Evolutionary conservation across 2,329 filamentous ascomycete species (phyloP).

Genomic region (Sporothrix pseudoabietina): DNA sequence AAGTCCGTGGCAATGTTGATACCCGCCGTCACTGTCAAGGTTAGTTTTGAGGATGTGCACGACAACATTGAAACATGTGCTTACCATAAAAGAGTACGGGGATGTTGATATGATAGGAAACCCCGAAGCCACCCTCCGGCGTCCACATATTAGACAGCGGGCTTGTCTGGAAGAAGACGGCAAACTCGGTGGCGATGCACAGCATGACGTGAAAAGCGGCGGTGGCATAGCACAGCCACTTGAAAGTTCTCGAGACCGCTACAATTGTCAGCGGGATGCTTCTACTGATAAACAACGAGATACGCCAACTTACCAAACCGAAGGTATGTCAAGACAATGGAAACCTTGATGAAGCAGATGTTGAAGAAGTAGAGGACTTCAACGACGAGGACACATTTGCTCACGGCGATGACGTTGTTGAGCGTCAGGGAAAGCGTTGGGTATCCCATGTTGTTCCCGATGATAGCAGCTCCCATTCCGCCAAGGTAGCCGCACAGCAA

Average conservation of each 20-base stretch:
- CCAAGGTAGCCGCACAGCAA: slow-evolving; percentile 34
- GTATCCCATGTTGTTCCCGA: slow-evolving; percentile 1
- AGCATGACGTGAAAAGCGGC: slow-evolving; percentile 47
- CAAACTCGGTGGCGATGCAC: slow-evolving; percentile 45
- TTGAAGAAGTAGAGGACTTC: slow-evolving; percentile 48
- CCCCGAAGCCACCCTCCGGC: slow-evolving; percentile 38
- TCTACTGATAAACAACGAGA: not conserved
- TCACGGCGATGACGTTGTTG: slow-evolving; percentile 32
- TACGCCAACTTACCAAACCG: slow-evolving; percentile 41
- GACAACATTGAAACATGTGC: not conserved
- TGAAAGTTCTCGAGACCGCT: slow-evolving; percentile 42
- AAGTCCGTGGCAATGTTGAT: slow-evolving; percentile 53
- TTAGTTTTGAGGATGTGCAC: not conserved
- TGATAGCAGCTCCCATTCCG: slow-evolving; percentile 11
- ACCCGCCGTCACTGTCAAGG: not conserved
- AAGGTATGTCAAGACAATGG: slow-evolving; percentile 51
- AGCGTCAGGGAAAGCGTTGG: not conserved
- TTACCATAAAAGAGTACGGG: not conserved
- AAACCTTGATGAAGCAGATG: slow-evolving; percentile 47
- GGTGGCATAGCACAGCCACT: slow-evolving; percentile 41
- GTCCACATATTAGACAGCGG: slow-evolving; percentile 51
- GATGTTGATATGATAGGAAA: slow-evolving; percentile 30
- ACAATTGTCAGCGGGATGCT: not conserved
- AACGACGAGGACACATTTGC: slow-evolving; percentile 38
- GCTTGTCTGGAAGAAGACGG: slow-evolving; percentile 47